Conservation (phyloP, 805 yeast species). For the Saccharomycopsis babjevae region DNA sequence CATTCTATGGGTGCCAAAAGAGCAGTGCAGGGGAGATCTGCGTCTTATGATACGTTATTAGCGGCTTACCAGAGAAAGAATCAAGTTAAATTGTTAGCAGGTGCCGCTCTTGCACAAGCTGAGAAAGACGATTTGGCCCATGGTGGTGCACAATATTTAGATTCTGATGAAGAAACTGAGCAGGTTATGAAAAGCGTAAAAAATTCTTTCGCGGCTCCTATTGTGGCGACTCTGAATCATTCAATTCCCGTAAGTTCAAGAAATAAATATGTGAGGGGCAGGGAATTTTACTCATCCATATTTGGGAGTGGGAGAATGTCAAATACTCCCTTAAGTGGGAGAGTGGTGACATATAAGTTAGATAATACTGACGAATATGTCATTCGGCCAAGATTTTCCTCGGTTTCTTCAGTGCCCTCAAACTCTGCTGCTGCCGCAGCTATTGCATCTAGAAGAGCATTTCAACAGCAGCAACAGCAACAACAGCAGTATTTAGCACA, state of each 20-base stretch:
- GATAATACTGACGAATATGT: conserved; percentile 61
- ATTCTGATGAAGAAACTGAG: conserved; percentile 89
- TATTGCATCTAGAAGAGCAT: conserved; percentile 17
- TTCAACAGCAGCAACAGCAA: conserved; percentile 12
- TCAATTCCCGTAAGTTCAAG: conserved; percentile 62
- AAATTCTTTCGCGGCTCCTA: conserved; percentile 69
- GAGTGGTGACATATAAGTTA: conserved; percentile 65
- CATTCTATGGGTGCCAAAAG: conserved; percentile 98
- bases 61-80: conserved; percentile 88
- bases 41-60: conserved; percentile 79
- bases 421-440: conserved; percentile 5
- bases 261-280: conserved; percentile 68
- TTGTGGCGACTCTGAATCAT: conserved; percentile 52
- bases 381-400: conserved; percentile 36
- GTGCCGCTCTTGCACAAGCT: conserved; percentile 69
- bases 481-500: conserved; percentile 7
- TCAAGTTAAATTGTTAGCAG: conserved; percentile 81
- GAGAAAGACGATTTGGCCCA: conserved; percentile 56
- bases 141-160: conserved; percentile 38
- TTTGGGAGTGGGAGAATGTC: conserved; percentile 43
- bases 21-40: conserved; percentile 87
- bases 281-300: conserved; percentile 70
- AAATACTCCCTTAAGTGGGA: conserved; percentile 42
- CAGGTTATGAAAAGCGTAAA: conserved; percentile 85
- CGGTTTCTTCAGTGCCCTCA: conserved; percentile 21